Evolutionary conservation across 2,329 filamentous ascomycete genomes (phyloP), one percentile per base, ranked within the genome.

Genomic region (Fusarium sp.): DNA sequence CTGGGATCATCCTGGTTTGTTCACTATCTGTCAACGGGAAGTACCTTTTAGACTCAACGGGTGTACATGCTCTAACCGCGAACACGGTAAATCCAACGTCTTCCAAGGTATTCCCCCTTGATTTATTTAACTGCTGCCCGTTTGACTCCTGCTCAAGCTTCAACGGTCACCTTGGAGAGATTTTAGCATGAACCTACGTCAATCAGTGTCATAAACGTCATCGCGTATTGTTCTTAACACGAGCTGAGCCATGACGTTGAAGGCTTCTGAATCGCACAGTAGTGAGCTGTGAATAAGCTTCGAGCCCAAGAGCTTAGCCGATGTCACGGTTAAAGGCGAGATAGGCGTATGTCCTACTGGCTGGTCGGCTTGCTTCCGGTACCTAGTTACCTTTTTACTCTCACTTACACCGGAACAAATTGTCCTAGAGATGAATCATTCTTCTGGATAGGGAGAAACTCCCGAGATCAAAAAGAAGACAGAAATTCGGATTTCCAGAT

Each of bases 1-100:
- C 57, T 18, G 30, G 47, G 49, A 7, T 60, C 12, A 66, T 22
- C 43, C 63, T 38, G 22, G 42, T 18, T 44, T 24, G 14, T 22
- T 5, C 42, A 63, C 2, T 44, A 44, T n/a, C 49, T 57, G 18
- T 38, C 50, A 43, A 47, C 38, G 30, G 44, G 24, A 51, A 51
- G 44, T 66, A 62, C 47, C 43, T 46, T 42, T 65, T 46, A 50
- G 44, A 55, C 24, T 51, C 49, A 66, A 56, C 63, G 55, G 61
- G 55, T 34, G 44, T 30, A 57, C 38, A 34, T 51, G 40, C 30
- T 45, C 38, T 45, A 55, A 30, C 34, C n/a, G 18, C 45, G 24
- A n/a, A 29, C 24, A 32, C 20, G 12, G 22, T 54, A 58, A 30
- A 25, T 3, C 6, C 29, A 59, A 27, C 55, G 52, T 46, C 40